phyloP scores from a whole-genome alignment of 306 rosid genomes.

The Fagus sylvatica region DNA sequence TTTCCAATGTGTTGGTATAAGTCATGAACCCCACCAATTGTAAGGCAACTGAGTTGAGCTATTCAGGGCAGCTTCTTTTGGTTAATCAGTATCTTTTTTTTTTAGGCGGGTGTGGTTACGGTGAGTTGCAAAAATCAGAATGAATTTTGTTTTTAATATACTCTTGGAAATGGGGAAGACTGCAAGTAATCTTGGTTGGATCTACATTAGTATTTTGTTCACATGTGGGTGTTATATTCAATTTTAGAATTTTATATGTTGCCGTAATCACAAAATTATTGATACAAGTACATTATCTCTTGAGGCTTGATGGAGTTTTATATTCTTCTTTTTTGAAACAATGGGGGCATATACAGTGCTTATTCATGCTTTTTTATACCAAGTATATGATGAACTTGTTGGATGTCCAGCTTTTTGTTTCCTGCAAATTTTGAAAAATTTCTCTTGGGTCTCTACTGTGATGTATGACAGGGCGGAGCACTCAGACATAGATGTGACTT shows the following conservation, averaged over 20 bases:
- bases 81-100: neutral
- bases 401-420: conserved; percentile 11
- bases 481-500: conserved; percentile 85
- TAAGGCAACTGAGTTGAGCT: neutral
- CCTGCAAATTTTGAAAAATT: conserved; percentile 13
- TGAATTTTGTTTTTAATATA: neutral
- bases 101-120: too few species aligned
- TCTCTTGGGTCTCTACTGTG: conserved; percentile 26
- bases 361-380: neutral
- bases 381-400: neutral
- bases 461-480: conserved; percentile 77
- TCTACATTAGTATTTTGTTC: neutral
- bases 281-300: neutral
- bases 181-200: neutral
- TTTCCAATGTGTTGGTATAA: neutral
- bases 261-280: neutral
- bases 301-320: neutral
- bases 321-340: neutral
- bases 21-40: neutral
- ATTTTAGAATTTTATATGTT: too few species aligned
- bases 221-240: too few species aligned
- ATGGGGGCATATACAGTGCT: neutral
- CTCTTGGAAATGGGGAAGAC: neutral
- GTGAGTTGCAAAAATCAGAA: neutral
- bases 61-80: neutral